Evolutionary conservation across 2,329 filamentous ascomycete species (phyloP), one percentile per base, ranked within the genome.

Genomic region (Hypocreales sp.): DNA sequence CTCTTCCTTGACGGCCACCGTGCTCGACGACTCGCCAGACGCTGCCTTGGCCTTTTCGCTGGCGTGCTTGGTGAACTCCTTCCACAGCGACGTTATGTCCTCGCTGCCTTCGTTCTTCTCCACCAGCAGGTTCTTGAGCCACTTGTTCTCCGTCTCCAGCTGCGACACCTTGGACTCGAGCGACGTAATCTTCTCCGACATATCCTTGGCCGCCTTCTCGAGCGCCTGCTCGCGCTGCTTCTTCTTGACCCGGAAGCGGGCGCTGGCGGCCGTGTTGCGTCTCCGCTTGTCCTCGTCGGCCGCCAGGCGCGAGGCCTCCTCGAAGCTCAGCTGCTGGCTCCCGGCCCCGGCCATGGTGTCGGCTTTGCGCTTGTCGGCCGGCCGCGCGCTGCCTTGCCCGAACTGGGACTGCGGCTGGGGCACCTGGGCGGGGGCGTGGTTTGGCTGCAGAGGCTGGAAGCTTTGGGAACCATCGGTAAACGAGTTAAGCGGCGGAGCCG

Each of bases 221-320:
- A 92, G 71, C 7, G 80, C 78, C 52, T 86, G 79, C 60, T 92
- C 83, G 27, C 83, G 77, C 57, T 90, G 81, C 71, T 92, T 92
- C 76, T 92, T 92, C 72, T 92, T 92, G 48, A 90, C 73, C 33
- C 83, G 78, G 66, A 92, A 92, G 26, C 83, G 78, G 12, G 83
- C 83, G 38, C 77, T 84, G 30, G 83, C 83, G 18, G 83, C 83
- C 3, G 84, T 92, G 57, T 92, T 92, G 37, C 83, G 74, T 32
- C 82, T 73, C 26, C 83, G 77, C 59, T 92, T 92, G 50, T 92
- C 83, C 54, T 92, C 83, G 51, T 92, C 83, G 14, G 82, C 82
- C 9, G 78, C 78, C 5, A 73, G 40, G 21, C 79, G 75, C 9
- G 77, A 76, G 21, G 71, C 61, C 35, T 84, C 79, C 50, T 86